Conservation (phyloP, 2,329 filamentous ascomycete genomes). For the Trematosphaeria pertusa region DNA sequence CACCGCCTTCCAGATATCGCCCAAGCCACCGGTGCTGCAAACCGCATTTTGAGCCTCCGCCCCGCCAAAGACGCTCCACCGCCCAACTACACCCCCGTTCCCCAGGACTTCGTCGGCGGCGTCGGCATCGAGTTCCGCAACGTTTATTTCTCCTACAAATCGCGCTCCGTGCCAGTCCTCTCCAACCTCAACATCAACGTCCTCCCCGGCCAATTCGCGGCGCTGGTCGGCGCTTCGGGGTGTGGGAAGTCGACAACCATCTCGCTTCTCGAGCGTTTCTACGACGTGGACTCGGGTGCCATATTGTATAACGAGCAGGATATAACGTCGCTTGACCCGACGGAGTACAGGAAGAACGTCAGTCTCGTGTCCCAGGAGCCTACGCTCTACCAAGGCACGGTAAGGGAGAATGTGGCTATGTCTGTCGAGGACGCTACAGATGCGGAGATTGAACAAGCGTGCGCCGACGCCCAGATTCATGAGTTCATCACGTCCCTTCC, state of each 20-base stretch:
- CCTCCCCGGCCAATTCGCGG: slow-evolving; percentile 70
- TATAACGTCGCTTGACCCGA: slow-evolving; percentile 44
- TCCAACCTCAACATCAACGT: slow-evolving; percentile 55
- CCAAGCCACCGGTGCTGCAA: slow-evolving; percentile 45
- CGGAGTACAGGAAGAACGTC: slow-evolving; percentile 50
- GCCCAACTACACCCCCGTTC: slow-evolving; percentile 18
- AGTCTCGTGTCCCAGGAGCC: slow-evolving; percentile 57
- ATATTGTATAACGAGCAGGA: slow-evolving; percentile 62
- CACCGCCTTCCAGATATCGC: slow-evolving; percentile 34
- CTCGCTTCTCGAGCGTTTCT: slow-evolving; percentile 68
- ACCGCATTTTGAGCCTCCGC: slow-evolving; percentile 46
- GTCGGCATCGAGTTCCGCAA: slow-evolving; percentile 81
- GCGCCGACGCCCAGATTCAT: slow-evolving; percentile 47
- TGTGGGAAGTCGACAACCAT: slow-evolving; percentile 78
- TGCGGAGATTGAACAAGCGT: slow-evolving; percentile 39
- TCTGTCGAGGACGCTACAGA: slow-evolving; percentile 41
- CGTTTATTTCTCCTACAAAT: slow-evolving; percentile 93
- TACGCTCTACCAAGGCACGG: slow-evolving; percentile 54
- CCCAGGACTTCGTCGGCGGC: slow-evolving; percentile 17
- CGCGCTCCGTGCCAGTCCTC: slow-evolving; percentile 74
- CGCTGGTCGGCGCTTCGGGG: slow-evolving; percentile 73
- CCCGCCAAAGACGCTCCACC: slow-evolving; percentile 16
- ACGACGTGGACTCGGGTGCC: slow-evolving; percentile 68
- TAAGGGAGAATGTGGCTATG: slow-evolving; percentile 48
- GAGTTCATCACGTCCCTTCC: slow-evolving; percentile 47